Base-by-base conservation (phyloP, 1,284 basidiomycete genomes). In the Tranzscheliella williamsii region DNA sequence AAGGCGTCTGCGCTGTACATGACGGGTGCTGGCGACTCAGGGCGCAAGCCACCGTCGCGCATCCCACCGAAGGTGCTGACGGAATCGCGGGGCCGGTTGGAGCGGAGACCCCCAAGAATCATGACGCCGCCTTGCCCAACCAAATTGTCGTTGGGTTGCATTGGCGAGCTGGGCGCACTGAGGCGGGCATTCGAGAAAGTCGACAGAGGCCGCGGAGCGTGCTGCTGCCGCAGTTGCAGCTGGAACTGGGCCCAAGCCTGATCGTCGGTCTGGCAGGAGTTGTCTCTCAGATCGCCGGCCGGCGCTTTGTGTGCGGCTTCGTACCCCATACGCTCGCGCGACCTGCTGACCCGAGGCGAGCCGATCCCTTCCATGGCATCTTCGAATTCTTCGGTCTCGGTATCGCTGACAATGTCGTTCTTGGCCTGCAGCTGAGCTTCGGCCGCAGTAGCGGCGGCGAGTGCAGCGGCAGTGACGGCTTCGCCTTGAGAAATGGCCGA, bases 221-320 rank as follows among this genome's bases (percentile, higher is more conserved):
- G 9, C 17, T 18, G 32, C 21, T 4, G 34, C 33, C 2, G 45
- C 29, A 4, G 41, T 42, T 47, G 50, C 32, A 60, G 38, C 36
- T 57, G 61, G 43, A 45, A 57, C 7, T 21, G 38, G 21, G 49
- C 34, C 69, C 69, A 69, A 5, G 55, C 40, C 24, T 47, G 44
- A 27, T 72, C 66, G 47, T 72, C 66, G 8, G 69, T 72, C 45
- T 72, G 69, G 24, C 53, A 63, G 2, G 52, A 51, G 5, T 42
- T 46, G 23, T 72, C 69, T 36, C 53, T 63, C 22, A 61, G 44
- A 29, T 72, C 67, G 26, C 54, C 50, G 6, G 45, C 24, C 6
- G 11, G 18, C 9, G 12, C 20, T 6, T 23, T 8, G 9, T 41
- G 3, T 34, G 34, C 13, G 20, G 34, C 21, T 47, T 45, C 11